phyloP scores from a whole-genome alignment of 2,329 filamentous ascomycete species.

The Berkeleyomyces rouxiae region DNA sequence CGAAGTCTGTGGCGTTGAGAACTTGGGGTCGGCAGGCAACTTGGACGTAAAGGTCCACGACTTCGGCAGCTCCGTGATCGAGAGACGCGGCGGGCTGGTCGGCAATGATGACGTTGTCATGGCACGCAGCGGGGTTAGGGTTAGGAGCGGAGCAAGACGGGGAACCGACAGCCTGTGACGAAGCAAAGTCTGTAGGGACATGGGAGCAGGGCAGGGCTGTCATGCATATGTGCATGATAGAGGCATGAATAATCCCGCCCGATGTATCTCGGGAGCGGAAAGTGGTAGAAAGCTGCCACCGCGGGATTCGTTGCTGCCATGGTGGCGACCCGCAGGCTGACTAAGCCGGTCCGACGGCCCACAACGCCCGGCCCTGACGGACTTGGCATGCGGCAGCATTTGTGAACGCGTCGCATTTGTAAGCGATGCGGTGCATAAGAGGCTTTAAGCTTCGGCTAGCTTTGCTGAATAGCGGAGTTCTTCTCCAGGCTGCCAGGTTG shows the following conservation, averaged over 20 bases:
- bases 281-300: neutral
- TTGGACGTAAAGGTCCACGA: conserved; percentile 48
- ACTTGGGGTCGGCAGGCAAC: conserved; percentile 60
- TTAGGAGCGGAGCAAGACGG: neutral
- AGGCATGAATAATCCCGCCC: neutral
- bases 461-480: too few relatives aligned
- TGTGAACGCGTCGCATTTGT: too few relatives aligned
- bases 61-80: conserved; percentile 42
- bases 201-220: neutral
- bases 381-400: too few relatives aligned
- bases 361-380: too few relatives aligned
- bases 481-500: too few relatives aligned
- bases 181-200: neutral
- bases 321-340: too few relatives aligned
- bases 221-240: neutral
- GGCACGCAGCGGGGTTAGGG: conserved; percentile 1
- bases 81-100: conserved; percentile 8
- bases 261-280: neutral
- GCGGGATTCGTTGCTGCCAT: too few relatives aligned
- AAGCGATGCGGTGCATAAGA: too few relatives aligned
- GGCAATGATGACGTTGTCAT: neutral
- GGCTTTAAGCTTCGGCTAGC: too few relatives aligned
- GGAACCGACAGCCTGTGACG: neutral
- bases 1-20: conserved; percentile 64
- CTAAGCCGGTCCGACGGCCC: too few relatives aligned